Base-by-base conservation (phyloP, 768 basidiomycete species). In the Psilocybe cubensis region DNA sequence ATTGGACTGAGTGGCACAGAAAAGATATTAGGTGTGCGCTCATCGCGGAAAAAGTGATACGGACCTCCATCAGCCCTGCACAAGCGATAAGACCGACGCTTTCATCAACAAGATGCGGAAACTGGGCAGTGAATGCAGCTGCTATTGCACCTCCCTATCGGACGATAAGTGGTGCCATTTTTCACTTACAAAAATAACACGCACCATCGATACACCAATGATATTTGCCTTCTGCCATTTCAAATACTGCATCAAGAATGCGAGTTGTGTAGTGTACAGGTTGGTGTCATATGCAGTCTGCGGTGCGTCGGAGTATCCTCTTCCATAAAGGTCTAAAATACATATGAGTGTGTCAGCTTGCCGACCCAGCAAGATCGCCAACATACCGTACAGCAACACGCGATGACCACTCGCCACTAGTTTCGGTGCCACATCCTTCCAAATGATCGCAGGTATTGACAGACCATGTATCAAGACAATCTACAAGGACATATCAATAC, bases 291-390 rank as follows among this genome's bases (percentile, higher is more conserved):
- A 91, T 3, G 80, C 83, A 14, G 81, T 83, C 20, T 85, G 80
- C 0, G 91, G 91, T 1, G 91, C 90, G 54, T 90, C 91, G 1
- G 90, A 91, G 71, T 92, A 94, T 4, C 91, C 91, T 35, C 91
- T 82, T 11, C 91, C 92, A 58, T 91, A 92, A 18, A 92, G 76
- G 73, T 94, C 91, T 91, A 58, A 18, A 41, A 21, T 28, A 10
- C 20, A 48, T 47, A 41, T 17, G 35, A 49, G 44, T 18, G 35
- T 25, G 27, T 20, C 42, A 9, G n/a, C 3, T 17, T 31, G n/a
- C 43, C 24, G 11, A 4, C 29, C 33, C 41, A 29, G 23, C 18
- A 45, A 8, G 11, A n/a, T 25, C 29, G 24, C 23, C 65, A 23
- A 66, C 75, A 21, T 40, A 89, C 90, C 90, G 61, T 91, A 94